A percentile compares a stretch with the other conserved stretches of the same genome.
Evolutionary conservation across 805 yeast species (phyloP).

Genomic region (Monosporozyma unispora): DNA sequence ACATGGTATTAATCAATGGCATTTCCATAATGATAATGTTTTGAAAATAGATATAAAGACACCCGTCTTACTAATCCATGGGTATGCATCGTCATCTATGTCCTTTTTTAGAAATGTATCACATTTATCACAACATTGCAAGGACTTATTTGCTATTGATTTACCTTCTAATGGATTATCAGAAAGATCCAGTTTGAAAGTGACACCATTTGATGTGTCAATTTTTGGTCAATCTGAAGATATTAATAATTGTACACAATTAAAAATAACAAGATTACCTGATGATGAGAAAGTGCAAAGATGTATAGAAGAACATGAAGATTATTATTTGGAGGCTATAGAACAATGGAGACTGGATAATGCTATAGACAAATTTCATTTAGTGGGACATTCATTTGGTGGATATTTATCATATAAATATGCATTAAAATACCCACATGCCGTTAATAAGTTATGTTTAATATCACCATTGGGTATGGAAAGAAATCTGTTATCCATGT

Average conservation of each 20-base stretch:
- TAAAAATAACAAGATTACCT: neutral
- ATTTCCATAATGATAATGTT: slow-evolving; percentile 18
- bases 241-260: neutral
- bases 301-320: slow-evolving; percentile 34
- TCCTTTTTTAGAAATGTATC: slow-evolving; percentile 66
- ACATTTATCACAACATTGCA: slow-evolving; percentile 36
- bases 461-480: slow-evolving; percentile 78
- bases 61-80: slow-evolving; percentile 62
- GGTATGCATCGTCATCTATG: slow-evolving; percentile 86
- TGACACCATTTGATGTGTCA: neutral
- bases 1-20: slow-evolving; percentile 26
- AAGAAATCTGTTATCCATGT: slow-evolving; percentile 51
- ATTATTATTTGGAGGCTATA: slow-evolving; percentile 47
- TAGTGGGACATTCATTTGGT: slow-evolving; percentile 76
- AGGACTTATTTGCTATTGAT: slow-evolving; percentile 60
- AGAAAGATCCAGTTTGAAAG: slow-evolving; percentile 3
- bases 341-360: slow-evolving; percentile 53
- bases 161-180: slow-evolving; percentile 65
- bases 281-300: neutral
- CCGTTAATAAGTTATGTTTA: slow-evolving; percentile 46
- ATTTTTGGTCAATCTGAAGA: neutral
- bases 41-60: slow-evolving; percentile 9
- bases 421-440: slow-evolving; percentile 46
- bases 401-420: slow-evolving; percentile 63
- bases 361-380: slow-evolving; percentile 43